Conservation (phyloP, 768 basidiomycete genomes). For the Kwoniella heveanensis region DNA sequence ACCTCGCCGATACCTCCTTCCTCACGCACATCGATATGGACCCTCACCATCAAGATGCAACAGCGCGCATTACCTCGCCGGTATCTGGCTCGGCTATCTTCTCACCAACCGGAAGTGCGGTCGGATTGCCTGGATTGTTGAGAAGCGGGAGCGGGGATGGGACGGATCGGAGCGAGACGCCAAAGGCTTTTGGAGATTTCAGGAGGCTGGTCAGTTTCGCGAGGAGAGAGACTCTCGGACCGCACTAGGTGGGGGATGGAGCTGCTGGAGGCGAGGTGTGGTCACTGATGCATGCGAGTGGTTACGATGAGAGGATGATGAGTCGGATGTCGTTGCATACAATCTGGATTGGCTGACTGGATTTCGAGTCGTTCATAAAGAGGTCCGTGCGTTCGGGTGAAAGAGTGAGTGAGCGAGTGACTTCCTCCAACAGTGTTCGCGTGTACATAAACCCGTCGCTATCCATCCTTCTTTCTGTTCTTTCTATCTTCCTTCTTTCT, state of each 20-base stretch:
- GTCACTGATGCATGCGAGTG: no score
- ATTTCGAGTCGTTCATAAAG: no score
- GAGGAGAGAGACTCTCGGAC: constrained; percentile 62
- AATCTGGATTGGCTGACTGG: no score
- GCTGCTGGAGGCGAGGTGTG: no score
- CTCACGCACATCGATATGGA: constrained; percentile 96
- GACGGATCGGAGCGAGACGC: constrained; percentile 60
- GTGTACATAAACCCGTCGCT: no score
- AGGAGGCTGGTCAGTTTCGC: constrained; percentile 87
- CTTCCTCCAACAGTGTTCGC: no score
- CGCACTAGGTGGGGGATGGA: background rate
- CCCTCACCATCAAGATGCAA: constrained; percentile 57
- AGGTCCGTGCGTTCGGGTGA: no score
- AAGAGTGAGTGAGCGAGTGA: no score
- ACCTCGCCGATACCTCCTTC: constrained; percentile 87
- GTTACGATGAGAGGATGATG: no score
- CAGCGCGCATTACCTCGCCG: constrained; percentile 39
- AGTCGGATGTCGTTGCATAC: no score
- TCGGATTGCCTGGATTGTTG: constrained; percentile 63
- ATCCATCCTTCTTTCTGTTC: no score
- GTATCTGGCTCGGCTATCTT: constrained; percentile 59
- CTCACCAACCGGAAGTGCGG: constrained; percentile 61
- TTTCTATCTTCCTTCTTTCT: no score
- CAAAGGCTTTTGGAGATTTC: constrained; percentile 86
- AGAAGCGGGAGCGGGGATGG: constrained; percentile 61